Evolutionary conservation across 192 early-diverging fungal genomes (phyloP).

Genomic region (Coemansia erecta): DNA sequence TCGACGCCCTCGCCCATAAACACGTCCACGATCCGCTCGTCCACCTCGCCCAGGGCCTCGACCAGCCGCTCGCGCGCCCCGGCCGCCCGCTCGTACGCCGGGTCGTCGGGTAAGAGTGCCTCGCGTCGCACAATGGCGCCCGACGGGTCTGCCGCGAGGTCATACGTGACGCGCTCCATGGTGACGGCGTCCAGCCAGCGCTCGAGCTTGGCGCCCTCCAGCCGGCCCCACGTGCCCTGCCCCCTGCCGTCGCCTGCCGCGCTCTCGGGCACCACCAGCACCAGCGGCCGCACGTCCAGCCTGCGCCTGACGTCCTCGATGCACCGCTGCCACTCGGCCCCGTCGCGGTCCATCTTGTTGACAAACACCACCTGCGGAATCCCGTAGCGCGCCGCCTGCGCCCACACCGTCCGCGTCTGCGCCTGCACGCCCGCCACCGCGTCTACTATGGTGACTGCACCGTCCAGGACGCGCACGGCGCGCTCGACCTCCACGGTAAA

Average conservation of each 20-base stretch:
- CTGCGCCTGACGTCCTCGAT: slow-evolving; percentile 56
- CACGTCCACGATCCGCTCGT: slow-evolving; percentile 79
- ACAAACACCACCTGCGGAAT: slow-evolving; percentile 85
- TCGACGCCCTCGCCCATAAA: slow-evolving; percentile 67
- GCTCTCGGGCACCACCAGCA: slow-evolving; percentile 69
- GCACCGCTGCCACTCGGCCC: slow-evolving; percentile 38
- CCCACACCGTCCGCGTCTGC: slow-evolving; percentile 94
- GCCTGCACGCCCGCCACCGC: slow-evolving; percentile 96
- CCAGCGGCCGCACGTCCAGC: slow-evolving; percentile 62
- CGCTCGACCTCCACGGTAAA: slow-evolving; percentile 97
- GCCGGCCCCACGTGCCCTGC: not conserved
- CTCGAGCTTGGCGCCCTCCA: slow-evolving; percentile 53
- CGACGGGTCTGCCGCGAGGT: slow-evolving; percentile 13
- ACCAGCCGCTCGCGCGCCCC: slow-evolving; percentile 68
- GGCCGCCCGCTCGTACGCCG: slow-evolving; percentile 51
- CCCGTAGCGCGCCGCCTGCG: slow-evolving; percentile 77
- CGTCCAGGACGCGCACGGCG: slow-evolving; percentile 88
- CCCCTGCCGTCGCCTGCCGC: not conserved
- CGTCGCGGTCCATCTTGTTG: slow-evolving; percentile 98
- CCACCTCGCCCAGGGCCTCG: slow-evolving; percentile 78
- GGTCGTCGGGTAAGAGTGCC: slow-evolving; percentile 7
- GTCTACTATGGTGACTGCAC: slow-evolving; percentile 89
- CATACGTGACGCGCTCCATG: slow-evolving; percentile 54
- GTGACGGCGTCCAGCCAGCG: slow-evolving; percentile 73
- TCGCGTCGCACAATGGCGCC: slow-evolving; percentile 24